Evolutionary conservation across 108 stramenopile species (phyloP).

Genomic region (Cyclotella cryptica): DNA sequence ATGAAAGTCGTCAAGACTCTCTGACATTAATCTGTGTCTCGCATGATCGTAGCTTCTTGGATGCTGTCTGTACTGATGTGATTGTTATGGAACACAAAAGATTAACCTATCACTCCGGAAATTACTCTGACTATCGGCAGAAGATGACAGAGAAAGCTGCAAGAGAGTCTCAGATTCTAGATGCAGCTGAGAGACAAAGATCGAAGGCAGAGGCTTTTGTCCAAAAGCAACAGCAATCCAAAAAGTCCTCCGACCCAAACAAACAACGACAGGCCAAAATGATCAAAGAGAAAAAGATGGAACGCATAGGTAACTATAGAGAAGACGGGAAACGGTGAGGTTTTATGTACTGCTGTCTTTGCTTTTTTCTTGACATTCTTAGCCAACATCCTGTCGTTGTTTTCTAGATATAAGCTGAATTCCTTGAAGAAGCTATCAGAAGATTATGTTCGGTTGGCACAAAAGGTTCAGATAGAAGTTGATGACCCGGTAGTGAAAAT

Average conservation of each 20-base stretch:
- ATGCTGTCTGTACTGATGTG: constrained; percentile 78
- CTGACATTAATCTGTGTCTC: constrained; percentile 86
- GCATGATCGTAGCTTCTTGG: constrained; percentile 91
- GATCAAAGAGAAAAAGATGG: constrained; percentile 74
- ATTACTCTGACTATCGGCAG: constrained; percentile 66
- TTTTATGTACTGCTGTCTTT: neutral
- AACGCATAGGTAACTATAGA: constrained; percentile 69
- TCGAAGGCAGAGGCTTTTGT: constrained; percentile 69
- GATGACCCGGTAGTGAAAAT: constrained; percentile 77
- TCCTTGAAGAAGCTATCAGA: constrained; percentile 54
- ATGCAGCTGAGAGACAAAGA: constrained; percentile 70
- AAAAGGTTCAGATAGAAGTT: constrained; percentile 66
- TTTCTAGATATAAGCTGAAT: constrained; percentile 43
- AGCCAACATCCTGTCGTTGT: too few relatives aligned
- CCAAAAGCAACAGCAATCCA: constrained; percentile 62
- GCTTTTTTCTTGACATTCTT: neutral
- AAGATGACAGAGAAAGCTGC: constrained; percentile 61
- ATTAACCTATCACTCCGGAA: constrained; percentile 72
- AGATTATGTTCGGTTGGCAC: constrained; percentile 52
- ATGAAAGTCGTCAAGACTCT: constrained; percentile 35
- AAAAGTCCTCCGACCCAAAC: constrained; percentile 67
- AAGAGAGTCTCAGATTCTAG: constrained; percentile 65
- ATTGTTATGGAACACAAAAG: constrained; percentile 57
- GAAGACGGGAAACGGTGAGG: constrained; percentile 60
- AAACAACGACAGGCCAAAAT: constrained; percentile 78